Base-by-base conservation (phyloP, 345 rosid genomes). In the Euclidium syriacum region DNA sequence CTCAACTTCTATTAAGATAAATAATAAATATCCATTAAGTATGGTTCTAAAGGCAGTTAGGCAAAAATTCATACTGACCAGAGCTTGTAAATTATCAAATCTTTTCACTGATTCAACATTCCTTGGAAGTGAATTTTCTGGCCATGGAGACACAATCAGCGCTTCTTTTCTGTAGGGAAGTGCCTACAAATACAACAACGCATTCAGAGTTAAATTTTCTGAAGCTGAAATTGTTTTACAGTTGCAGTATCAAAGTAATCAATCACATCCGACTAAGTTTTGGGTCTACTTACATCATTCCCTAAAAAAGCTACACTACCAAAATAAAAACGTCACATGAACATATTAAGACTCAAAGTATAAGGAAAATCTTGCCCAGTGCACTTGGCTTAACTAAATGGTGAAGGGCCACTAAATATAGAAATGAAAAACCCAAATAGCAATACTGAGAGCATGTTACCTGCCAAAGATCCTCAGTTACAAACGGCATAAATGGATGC, bases 401-500 rank as follows among this genome's bases (percentile, higher is more conserved):
- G 35, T 48, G 34, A 34, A 59, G 14, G 32, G 10, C 9, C 18
- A 42, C 8, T 10, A 17, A 24, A 17, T 42, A 47, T 26, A 36
- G 41, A 26, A 44, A 10, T 25, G 19, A 41, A 59, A 49, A 26
- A 19, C 25, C 19, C 32, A 61, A 5, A 43, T 29, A 29, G 51
- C 26, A 62, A 12, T 30, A 11, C 6, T 8, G 49, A 33, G 65
- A 57, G 27, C 55, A 38, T 11, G 59, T 14, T 64, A 92, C 98
- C 95, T 89, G 98, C 98, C 96, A 92, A n/a, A 89, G 83, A 56
- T 84, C 90, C 73, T 92, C 96, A 0, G 94, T 92, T 35, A 92
- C 98, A 60, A 92, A 92, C 8, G 98, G 98, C 96, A 92, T 92
- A 73, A 92, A 92, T 3, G 98, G 98, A 76, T 92, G 98, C 25